Percentiles rank a stretch among this genome's conserved stretches.
These are phyloP conservation scores for Petunia secreta DNA, from an alignment of 257 asterid genomes.

Conservation along the genomic window DNA sequence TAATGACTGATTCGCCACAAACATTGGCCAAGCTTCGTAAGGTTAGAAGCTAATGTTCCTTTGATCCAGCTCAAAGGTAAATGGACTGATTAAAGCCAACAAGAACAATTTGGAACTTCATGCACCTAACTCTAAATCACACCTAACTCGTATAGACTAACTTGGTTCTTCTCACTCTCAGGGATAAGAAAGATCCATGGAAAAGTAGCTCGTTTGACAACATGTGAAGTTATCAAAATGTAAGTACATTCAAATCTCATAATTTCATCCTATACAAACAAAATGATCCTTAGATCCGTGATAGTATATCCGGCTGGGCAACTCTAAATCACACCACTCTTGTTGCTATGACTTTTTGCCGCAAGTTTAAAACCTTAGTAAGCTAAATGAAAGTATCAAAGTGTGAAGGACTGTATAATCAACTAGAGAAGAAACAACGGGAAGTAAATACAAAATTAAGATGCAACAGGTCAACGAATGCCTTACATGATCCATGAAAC, in stretches of 20 bases:
- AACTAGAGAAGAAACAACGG: background rate
- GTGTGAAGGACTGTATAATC: background rate
- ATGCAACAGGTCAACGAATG: background rate
- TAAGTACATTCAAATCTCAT: background rate
- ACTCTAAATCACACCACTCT: background rate
- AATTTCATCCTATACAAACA: background rate
- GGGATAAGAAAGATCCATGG: background rate
- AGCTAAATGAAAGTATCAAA: background rate
- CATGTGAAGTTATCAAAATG: background rate
- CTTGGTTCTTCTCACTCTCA: no score
- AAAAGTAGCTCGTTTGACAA: background rate
- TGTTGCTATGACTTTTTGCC: background rate
- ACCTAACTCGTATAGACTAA: background rate
- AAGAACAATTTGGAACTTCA: background rate
- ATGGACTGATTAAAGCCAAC: background rate
- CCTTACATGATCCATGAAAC: background rate
- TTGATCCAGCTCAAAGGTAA: background rate
- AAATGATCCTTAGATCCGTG: background rate
- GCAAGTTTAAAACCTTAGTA: background rate
- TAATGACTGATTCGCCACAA: background rate
- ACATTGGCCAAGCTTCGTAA: constrained; percentile 13
- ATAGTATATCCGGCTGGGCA: background rate
- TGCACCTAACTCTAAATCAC: background rate
- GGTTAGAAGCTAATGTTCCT: background rate
- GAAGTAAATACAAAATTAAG: background rate